Percentiles rank a stretch among this genome's conserved stretches.
phyloP scores from a whole-genome alignment of 495 filamentous ascomycete species.

The Penicillium angulare region DNA sequence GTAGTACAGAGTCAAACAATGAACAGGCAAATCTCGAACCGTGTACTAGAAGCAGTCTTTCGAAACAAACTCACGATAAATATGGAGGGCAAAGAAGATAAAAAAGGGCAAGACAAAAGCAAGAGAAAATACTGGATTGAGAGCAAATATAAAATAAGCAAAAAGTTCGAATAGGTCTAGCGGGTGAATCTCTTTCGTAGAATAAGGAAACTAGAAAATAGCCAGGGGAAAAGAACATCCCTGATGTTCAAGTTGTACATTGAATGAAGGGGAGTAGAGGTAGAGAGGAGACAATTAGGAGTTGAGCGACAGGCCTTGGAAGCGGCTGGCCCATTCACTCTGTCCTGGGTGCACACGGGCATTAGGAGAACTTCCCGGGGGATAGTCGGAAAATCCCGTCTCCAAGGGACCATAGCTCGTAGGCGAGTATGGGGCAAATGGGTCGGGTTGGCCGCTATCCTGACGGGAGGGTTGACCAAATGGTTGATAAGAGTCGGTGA shows the following conservation, averaged over 20 bases:
- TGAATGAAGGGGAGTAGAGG: neutral
- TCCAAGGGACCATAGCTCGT: conserved; percentile 34
- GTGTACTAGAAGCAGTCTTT: conserved; percentile 15
- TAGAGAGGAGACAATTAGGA: conserved; percentile 12
- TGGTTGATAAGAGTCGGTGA: conserved; percentile 37
- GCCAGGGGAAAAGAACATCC: neutral
- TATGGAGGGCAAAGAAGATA: too few relatives aligned
- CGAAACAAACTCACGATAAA: conserved; percentile 1
- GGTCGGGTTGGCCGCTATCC: conserved; percentile 30
- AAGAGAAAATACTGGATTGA: neutral
- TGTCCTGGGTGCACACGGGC: conserved; percentile 38
- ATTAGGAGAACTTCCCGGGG: conserved; percentile 11
- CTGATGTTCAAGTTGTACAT: conserved; percentile 6
- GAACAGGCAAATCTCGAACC: neutral
- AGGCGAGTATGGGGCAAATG: conserved; percentile 35
- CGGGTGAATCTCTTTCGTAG: conserved; percentile 10
- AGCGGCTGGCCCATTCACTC: conserved; percentile 44
- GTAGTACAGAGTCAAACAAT: conserved; percentile 4
- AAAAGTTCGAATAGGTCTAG: conserved; percentile 5
- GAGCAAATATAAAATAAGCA: neutral
- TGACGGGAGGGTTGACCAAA: conserved; percentile 34
- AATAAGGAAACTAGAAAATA: neutral
- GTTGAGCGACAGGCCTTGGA: conserved; percentile 53
- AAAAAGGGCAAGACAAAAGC: neutral
- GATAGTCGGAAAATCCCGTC: conserved; percentile 36